A percentile compares a stretch with the other conserved stretches of the same genome.
Evolutionary conservation across 1,284 basidiomycete species (phyloP).

Genomic region (Trametes sp.): DNA sequence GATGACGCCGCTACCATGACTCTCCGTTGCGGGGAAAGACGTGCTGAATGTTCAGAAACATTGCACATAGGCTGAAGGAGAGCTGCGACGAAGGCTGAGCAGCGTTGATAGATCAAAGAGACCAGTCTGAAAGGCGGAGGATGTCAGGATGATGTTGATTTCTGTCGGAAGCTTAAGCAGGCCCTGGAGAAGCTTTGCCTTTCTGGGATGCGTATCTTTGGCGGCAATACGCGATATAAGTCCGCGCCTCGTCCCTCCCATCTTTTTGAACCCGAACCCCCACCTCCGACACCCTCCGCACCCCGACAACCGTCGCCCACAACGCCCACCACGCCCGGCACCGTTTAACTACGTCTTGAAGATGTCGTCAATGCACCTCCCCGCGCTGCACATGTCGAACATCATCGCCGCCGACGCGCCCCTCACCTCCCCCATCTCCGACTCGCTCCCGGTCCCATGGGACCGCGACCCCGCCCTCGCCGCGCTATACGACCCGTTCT

Average conservation of each 20-base stretch:
- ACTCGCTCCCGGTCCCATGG: slow-evolving; percentile 49
- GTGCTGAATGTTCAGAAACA: background rate
- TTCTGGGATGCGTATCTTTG: slow-evolving; percentile 19
- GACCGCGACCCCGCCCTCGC: slow-evolving; percentile 53
- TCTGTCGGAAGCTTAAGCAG: slow-evolving; percentile 24
- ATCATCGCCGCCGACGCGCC: slow-evolving; percentile 63
- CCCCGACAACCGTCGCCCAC: slow-evolving; percentile 20
- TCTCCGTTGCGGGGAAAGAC: background rate
- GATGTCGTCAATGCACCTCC: slow-evolving; percentile 46
- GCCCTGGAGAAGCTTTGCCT: slow-evolving; percentile 12
- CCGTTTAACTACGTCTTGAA: slow-evolving; percentile 21
- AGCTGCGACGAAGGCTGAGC: slow-evolving; percentile 6
- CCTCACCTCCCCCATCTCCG: slow-evolving; percentile 59
- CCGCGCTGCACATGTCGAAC: slow-evolving; percentile 59
- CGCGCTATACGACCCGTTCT: slow-evolving; percentile 43
- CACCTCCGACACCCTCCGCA: slow-evolving; percentile 32
- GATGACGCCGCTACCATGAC: slow-evolving; percentile 13
- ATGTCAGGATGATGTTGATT: slow-evolving; percentile 25
- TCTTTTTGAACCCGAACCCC: slow-evolving; percentile 35
- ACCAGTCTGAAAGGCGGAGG: too few species aligned
- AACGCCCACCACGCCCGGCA: slow-evolving; percentile 13
- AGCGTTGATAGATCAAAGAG: slow-evolving; percentile 14
- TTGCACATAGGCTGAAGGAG: background rate
- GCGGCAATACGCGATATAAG: slow-evolving; percentile 41
- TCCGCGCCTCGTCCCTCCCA: slow-evolving; percentile 32